Evolutionary conservation across 768 basidiomycete genomes (phyloP).

Genomic region (Suillus ampliporus): DNA sequence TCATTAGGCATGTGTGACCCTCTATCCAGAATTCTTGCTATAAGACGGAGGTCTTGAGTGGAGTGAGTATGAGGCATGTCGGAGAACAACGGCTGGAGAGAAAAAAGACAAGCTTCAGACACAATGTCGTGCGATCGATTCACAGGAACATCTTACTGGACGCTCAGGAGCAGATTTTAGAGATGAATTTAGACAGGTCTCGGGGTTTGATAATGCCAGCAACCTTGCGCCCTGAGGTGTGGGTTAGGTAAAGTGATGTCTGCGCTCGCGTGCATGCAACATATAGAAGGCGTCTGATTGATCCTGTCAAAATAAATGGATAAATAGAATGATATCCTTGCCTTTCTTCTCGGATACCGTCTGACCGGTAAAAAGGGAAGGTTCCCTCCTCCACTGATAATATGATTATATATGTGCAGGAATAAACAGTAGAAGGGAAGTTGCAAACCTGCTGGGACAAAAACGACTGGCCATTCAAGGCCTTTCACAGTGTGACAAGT

Average conservation of each 20-base stretch:
- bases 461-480: slow-evolving; percentile 90
- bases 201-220: slow-evolving; percentile 59
- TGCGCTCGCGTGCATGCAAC: slow-evolving; percentile 91
- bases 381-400: slow-evolving; percentile 68
- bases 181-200: slow-evolving; percentile 64
- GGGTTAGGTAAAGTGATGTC: slow-evolving; percentile 63
- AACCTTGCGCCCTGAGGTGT: slow-evolving; percentile 54
- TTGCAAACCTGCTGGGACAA: slow-evolving; percentile 68
- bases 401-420: background rate
- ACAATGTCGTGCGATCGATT: slow-evolving; percentile 23
- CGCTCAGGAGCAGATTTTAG: slow-evolving; percentile 45
- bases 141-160: slow-evolving; percentile 40
- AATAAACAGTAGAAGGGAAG: slow-evolving; percentile 8
- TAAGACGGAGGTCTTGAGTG: slow-evolving; percentile 48
- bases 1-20: slow-evolving; percentile 43
- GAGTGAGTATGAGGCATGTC: slow-evolving; percentile 50
- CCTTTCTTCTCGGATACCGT: slow-evolving; percentile 86
- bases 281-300: slow-evolving; percentile 75
- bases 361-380: slow-evolving; percentile 76
- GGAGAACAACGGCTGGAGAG: slow-evolving; percentile 46
- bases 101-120: background rate
- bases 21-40: slow-evolving; percentile 61
- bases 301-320: background rate
- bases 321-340: slow-evolving; percentile 32
- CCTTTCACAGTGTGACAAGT: slow-evolving; percentile 94